A percentile compares a stretch with the other conserved stretches of the same genome.
Evolutionary conservation across 805 yeast species (phyloP).

Genomic region (Cyberlindnera euphorbiae): DNA sequence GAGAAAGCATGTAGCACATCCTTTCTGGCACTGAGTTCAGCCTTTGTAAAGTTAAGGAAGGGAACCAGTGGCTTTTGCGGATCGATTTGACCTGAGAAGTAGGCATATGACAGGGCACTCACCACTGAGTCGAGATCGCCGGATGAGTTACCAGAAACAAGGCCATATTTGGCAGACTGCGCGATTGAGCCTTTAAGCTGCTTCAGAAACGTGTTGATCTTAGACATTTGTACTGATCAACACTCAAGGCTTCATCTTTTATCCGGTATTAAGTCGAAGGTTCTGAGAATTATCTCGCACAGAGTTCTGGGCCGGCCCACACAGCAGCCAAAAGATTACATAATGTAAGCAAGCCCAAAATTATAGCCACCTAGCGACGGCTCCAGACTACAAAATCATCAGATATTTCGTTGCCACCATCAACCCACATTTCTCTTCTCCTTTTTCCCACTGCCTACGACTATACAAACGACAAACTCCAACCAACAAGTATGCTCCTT

Average conservation of each 20-base stretch:
- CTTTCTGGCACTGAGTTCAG: slow-evolving; percentile 62
- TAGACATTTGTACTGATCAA: too few species aligned
- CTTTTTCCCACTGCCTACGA: too few species aligned
- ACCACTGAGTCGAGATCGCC: slow-evolving; percentile 88
- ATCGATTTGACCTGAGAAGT: slow-evolving; percentile 37
- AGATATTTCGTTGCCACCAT: too few species aligned
- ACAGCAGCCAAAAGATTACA: too few species aligned
- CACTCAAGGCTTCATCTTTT: neutral
- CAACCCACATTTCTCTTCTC: too few species aligned
- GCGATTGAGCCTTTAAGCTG: slow-evolving; percentile 7
- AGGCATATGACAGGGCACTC: slow-evolving; percentile 69
- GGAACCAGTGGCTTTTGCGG: slow-evolving; percentile 39
- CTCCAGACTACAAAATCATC: neutral
- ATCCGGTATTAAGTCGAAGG: too few species aligned
- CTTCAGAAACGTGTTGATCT: slow-evolving; percentile 5
- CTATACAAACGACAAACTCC: neutral
- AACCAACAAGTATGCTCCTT: slow-evolving; percentile 10
- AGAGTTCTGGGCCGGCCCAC: too few species aligned
- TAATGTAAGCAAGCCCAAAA: too few species aligned
- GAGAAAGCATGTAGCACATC: slow-evolving; percentile 60
- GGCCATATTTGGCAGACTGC: slow-evolving; percentile 3
- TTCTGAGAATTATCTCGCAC: too few species aligned
- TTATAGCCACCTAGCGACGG: too few species aligned
- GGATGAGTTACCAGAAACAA: slow-evolving; percentile 80
- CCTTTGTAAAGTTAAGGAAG: slow-evolving; percentile 62